These are phyloP conservation scores for Malania oleifera DNA, from an alignment of 164 flowering plant species.

Conservation along the genomic window DNA sequence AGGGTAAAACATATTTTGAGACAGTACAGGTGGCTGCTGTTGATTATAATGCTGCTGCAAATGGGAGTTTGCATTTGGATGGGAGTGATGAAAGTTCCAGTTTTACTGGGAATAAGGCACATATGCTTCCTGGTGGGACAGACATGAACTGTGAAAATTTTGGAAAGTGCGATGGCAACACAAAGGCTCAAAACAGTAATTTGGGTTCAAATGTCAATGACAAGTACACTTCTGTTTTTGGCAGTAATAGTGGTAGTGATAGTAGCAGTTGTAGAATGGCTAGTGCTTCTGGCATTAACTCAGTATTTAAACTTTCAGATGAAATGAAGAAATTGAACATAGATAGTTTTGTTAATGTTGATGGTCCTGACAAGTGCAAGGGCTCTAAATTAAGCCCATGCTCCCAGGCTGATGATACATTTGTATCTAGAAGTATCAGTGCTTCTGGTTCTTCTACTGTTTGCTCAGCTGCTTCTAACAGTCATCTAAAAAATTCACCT, in stretches of 20 bases:
- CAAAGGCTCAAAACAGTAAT: not conserved
- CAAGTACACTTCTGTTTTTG: not conserved
- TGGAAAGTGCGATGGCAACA: not conserved
- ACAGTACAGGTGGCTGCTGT: conserved; percentile 1
- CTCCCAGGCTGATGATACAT: not conserved
- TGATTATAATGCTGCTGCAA: not conserved
- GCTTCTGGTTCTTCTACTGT: not conserved
- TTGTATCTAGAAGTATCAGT: conserved; percentile 9
- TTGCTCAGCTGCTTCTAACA: not conserved
- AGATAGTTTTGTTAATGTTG: not conserved
- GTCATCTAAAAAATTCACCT: not conserved
- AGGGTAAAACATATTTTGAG: conserved; percentile 12
- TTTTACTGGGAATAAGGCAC: not conserved
- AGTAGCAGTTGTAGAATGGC: too few species aligned
- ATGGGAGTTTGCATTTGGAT: not conserved
- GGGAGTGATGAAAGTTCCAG: not conserved
- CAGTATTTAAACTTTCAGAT: not conserved
- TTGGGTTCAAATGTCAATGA: not conserved
- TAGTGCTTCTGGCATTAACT: not conserved
- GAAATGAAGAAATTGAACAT: not conserved
- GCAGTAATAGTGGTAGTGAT: not conserved
- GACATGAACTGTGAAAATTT: not conserved
- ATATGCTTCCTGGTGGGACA: conserved; percentile 4
- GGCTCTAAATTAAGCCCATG: not conserved
- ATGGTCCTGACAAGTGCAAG: not conserved